A percentile compares a stretch with the other conserved stretches of the same genome.
phyloP scores from a whole-genome alignment of 1,284 basidiomycete genomes.

The Neolentinus lepideus region DNA sequence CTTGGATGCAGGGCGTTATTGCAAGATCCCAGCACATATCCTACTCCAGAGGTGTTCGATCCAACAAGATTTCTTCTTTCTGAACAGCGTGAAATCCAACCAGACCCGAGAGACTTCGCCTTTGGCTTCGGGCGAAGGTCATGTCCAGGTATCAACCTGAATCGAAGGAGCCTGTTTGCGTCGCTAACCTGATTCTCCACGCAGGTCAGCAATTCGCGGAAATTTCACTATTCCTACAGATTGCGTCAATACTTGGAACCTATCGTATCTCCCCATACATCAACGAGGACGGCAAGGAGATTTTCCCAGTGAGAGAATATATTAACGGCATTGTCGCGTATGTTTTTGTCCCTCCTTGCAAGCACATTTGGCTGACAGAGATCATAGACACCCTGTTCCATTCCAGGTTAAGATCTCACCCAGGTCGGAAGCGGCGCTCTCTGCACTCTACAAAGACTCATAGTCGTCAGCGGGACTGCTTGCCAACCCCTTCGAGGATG shows the following conservation, averaged over 20 bases:
- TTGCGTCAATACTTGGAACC: not conserved
- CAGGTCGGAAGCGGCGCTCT: not conserved
- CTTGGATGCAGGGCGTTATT: not conserved
- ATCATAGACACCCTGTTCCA: not conserved
- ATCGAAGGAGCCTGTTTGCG: not conserved
- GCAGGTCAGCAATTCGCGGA: slow-evolving; percentile 1
- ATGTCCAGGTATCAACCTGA: not conserved
- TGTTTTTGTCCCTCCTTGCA: not conserved
- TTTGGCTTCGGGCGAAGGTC: slow-evolving; percentile 2
- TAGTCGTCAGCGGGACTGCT: no score
- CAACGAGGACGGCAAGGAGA: not conserved
- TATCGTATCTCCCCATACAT: not conserved
- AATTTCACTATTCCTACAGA: not conserved
- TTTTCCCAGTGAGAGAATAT: not conserved
- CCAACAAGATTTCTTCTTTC: not conserved
- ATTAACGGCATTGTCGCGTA: not conserved
- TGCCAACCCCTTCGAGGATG: no score
- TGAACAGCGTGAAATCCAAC: not conserved
- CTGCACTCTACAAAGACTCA: not conserved
- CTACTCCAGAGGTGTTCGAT: not conserved
- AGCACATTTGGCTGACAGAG: not conserved
- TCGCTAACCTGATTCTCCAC: not conserved
- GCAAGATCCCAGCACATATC: not conserved
- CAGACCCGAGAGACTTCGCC: not conserved
- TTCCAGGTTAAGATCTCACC: not conserved